A percentile compares a stretch with the other conserved stretches of the same genome.
Evolutionary conservation across 2,329 filamentous ascomycete species (phyloP).

Genomic region (Fusarium devonianum): DNA sequence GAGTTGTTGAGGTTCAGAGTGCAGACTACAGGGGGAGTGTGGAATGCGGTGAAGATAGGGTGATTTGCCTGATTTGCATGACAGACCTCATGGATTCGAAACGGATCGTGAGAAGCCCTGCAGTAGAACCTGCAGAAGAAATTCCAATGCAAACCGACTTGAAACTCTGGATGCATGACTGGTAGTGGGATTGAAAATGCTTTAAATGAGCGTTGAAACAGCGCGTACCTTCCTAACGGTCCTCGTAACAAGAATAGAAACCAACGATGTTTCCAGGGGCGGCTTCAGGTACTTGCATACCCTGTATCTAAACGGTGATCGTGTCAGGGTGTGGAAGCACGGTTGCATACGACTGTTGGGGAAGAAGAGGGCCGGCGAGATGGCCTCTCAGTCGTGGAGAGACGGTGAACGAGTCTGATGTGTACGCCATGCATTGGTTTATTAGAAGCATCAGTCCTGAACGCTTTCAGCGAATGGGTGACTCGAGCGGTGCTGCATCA

Average conservation of each 20-base stretch:
- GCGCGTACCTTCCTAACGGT: too few relatives aligned
- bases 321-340: constrained; percentile 19
- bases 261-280: constrained; percentile 14
- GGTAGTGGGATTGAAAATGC: too few relatives aligned
- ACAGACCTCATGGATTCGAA: neutral
- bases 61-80: constrained; percentile 20
- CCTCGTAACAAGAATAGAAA: constrained; percentile 7
- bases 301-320: constrained; percentile 26
- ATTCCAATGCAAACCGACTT: neutral
- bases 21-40: constrained; percentile 11
- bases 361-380: constrained; percentile 5
- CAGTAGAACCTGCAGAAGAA: neutral
- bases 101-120: neutral
- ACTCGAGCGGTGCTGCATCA: neutral
- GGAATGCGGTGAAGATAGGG: constrained; percentile 34
- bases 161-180: constrained; percentile 2
- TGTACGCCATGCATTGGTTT: neutral
- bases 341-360: constrained; percentile 18
- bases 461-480: neutral
- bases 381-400: constrained; percentile 2
- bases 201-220: neutral
- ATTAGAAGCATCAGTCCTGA: neutral
- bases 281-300: constrained; percentile 8
- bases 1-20: constrained; percentile 29
- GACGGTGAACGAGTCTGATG: constrained; percentile 21